A percentile compares a stretch with the other conserved stretches of the same genome.
These are phyloP conservation scores for Xylaria hypoxylon DNA, from an alignment of 2,329 filamentous ascomycete genomes.

Conservation along the genomic window DNA sequence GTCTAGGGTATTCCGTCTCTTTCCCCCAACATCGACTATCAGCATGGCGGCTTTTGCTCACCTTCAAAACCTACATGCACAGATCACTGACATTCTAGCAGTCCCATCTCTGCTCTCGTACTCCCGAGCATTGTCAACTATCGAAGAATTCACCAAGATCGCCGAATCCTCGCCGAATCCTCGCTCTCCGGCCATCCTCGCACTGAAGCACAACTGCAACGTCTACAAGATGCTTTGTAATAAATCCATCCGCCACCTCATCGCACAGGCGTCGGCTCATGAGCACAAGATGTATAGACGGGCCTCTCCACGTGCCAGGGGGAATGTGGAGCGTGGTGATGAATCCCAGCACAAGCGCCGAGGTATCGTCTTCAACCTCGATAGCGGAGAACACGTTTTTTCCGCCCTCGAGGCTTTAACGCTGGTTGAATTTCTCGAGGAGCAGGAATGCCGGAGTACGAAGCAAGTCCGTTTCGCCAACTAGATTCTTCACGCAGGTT, in stretches of 20 bases:
- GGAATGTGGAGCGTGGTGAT: background rate
- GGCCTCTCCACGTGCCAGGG: background rate
- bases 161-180: background rate
- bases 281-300: constrained; percentile 25
- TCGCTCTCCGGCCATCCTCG: background rate
- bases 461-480: constrained; percentile 14
- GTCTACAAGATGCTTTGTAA: background rate
- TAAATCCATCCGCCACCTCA: background rate
- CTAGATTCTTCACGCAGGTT: no score
- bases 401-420: constrained; percentile 24
- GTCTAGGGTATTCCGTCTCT: background rate
- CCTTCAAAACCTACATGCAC: background rate
- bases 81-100: background rate
- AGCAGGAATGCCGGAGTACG: background rate
- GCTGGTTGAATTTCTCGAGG: constrained; percentile 17
- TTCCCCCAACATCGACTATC: background rate
- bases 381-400: constrained; percentile 19
- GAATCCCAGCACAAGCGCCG: background rate
- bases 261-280: background rate
- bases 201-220: background rate
- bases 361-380: background rate
- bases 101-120: constrained; percentile 14
- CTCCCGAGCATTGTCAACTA: background rate
- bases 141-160: constrained; percentile 19
- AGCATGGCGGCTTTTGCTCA: constrained; percentile 9